phyloP scores from a whole-genome alignment of 495 filamentous ascomycete species.

The Tetracladium marchalianum region DNA sequence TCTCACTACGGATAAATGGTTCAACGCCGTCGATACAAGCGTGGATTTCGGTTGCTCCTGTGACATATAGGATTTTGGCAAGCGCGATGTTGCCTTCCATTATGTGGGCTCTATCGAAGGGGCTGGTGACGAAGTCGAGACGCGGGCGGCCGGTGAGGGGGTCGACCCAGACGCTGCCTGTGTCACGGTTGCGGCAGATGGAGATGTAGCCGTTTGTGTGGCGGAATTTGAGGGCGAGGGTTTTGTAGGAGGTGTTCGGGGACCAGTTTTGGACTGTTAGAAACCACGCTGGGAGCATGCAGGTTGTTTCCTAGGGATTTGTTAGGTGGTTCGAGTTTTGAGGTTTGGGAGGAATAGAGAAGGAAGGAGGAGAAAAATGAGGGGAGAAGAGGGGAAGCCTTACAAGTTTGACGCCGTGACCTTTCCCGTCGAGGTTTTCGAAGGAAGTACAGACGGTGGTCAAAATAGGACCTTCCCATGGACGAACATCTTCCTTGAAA shows the following conservation, averaged over 20 bases:
- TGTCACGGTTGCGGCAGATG: slow-evolving; percentile 60
- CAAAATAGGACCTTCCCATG: slow-evolving; percentile 74
- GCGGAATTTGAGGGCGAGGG: slow-evolving; percentile 46
- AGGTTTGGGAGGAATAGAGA: not conserved
- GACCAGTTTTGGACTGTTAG: slow-evolving; percentile 42
- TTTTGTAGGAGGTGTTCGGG: slow-evolving; percentile 57
- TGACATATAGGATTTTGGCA: slow-evolving; percentile 66
- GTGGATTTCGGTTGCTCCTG: slow-evolving; percentile 71
- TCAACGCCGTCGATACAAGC: slow-evolving; percentile 46
- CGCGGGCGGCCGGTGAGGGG: slow-evolving; percentile 51
- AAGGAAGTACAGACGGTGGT: slow-evolving; percentile 69
- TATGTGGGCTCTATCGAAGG: slow-evolving; percentile 58
- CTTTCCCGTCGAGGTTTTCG: slow-evolving; percentile 70
- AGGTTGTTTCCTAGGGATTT: slow-evolving; percentile 7
- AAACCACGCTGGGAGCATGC: slow-evolving; percentile 37
- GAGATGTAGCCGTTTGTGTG: slow-evolving; percentile 60
- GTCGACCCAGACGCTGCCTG: slow-evolving; percentile 67
- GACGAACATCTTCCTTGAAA: slow-evolving; percentile 54
- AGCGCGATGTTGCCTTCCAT: slow-evolving; percentile 61
- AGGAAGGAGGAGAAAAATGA: not conserved
- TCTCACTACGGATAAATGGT: slow-evolving; percentile 50
- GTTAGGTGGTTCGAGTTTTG: not conserved
- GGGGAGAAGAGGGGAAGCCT: no score
- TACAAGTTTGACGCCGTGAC: slow-evolving; percentile 72
- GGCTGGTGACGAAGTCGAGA: slow-evolving; percentile 57